Percentiles rank a stretch among this genome's conserved stretches.
phyloP scores from a whole-genome alignment of 139 green algal species.

The Haematococcus lacustris region DNA sequence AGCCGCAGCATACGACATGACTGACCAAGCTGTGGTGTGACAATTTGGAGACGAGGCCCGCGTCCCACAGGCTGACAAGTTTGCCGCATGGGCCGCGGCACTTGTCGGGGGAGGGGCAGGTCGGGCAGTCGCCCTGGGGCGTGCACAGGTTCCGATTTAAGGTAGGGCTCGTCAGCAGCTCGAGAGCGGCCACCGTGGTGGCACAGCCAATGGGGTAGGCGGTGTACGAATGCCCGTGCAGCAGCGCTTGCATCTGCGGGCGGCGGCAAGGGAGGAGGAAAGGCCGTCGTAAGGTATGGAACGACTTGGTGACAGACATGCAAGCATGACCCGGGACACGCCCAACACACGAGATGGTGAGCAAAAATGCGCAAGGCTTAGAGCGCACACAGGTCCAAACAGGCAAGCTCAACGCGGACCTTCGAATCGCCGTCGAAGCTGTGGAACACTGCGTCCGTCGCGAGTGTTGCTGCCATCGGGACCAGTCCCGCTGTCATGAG shows the following conservation, averaged over 20 bases:
- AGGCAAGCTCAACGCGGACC: no score
- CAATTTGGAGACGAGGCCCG: slow-evolving; percentile 34
- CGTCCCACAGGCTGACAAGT: slow-evolving; percentile 67
- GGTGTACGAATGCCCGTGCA: slow-evolving; percentile 98
- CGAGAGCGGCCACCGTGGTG: slow-evolving; percentile 61
- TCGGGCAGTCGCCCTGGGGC: slow-evolving; percentile 16
- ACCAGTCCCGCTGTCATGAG: slow-evolving; percentile 77
- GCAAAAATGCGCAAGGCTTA: no score
- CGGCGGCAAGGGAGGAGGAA: no score
- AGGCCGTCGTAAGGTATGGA: no score
- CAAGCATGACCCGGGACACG: no score
- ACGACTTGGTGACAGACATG: no score
- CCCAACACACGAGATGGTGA: no score
- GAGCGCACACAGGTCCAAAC: no score
- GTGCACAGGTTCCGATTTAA: slow-evolving; percentile 73
- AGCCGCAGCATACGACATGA: slow-evolving; percentile 63
- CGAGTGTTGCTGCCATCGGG: slow-evolving; percentile 81
- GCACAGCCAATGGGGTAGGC: slow-evolving; percentile 84
- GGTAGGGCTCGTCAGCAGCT: slow-evolving; percentile 44
- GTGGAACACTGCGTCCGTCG: slow-evolving; percentile 69
- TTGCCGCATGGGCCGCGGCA: background rate
- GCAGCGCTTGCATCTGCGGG: slow-evolving; percentile 68
- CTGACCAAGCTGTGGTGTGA: slow-evolving; percentile 51
- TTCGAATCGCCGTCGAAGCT: slow-evolving; percentile 70
- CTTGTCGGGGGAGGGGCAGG: background rate